Percentiles rank a stretch among this genome's conserved stretches.
phyloP scores from a whole-genome alignment of 257 asterid genomes.

The Solanum etuberosum region DNA sequence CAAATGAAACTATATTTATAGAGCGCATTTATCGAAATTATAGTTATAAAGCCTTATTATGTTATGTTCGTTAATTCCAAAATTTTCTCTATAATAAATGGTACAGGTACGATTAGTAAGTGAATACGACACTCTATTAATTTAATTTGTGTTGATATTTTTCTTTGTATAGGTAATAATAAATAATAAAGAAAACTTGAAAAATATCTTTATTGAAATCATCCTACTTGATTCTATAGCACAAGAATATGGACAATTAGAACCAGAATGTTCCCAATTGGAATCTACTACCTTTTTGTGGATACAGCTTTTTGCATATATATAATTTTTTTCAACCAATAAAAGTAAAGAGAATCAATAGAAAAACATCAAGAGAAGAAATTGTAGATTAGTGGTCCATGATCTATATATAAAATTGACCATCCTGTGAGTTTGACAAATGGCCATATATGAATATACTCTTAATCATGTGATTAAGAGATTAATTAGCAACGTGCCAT shows the following conservation, averaged over 20 bases:
- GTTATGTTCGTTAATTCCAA: no score
- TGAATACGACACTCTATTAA: background rate
- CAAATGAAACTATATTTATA: no score
- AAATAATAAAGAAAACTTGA: background rate
- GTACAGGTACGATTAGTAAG: background rate
- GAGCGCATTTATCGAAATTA: no score
- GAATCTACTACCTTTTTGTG: background rate
- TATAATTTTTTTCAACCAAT: background rate
- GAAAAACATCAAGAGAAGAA: background rate
- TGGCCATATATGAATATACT: background rate
- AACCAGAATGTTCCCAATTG: background rate
- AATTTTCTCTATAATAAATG: background rate
- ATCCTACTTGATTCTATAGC: background rate
- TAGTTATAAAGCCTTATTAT: no score
- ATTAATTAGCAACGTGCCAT: background rate
- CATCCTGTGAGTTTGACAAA: background rate
- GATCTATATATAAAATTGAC: background rate
- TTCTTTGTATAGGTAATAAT: no score
- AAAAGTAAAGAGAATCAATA: background rate
- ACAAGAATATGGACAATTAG: background rate
- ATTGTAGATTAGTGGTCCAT: background rate
- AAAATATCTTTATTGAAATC: background rate
- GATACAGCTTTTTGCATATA: background rate
- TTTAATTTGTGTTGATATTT: background rate
- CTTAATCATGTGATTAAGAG: background rate